Conservation (phyloP, 306 rosid species). For the Elaeagnus macrophylla region DNA sequence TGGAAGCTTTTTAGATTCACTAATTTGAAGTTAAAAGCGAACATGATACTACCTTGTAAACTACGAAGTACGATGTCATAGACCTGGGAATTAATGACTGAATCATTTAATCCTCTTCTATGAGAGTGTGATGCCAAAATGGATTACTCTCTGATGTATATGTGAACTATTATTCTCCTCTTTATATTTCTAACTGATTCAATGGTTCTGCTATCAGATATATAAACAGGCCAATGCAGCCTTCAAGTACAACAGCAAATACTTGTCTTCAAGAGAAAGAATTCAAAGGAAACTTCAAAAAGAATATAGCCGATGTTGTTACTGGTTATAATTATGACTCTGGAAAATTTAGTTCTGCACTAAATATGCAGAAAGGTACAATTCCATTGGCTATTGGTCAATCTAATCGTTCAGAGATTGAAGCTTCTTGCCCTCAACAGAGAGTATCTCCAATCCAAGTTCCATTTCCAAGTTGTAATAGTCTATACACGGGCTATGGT, state of each 20-base stretch:
- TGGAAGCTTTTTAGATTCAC: no score
- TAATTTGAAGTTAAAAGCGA: not conserved
- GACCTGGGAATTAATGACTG: not conserved
- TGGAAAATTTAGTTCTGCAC: constrained; percentile 31
- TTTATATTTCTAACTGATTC: constrained; percentile 14
- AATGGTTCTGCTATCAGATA: constrained; percentile 48
- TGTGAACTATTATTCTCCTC: not conserved
- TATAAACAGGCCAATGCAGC: constrained; percentile 46
- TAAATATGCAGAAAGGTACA: constrained; percentile 36
- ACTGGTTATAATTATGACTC: constrained; percentile 30
- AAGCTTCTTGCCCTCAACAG: constrained; percentile 38
- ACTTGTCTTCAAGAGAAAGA: constrained; percentile 40
- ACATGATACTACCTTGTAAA: not conserved
- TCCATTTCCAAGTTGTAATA: constrained; percentile 48
- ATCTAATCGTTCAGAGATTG: constrained; percentile 56
- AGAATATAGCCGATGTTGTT: constrained; percentile 18
- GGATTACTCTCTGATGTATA: not conserved
- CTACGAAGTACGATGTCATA: not conserved
- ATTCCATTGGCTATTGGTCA: constrained; percentile 42
- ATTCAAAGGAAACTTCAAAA: constrained; percentile 35
- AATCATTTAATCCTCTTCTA: not conserved
- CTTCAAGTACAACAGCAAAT: constrained; percentile 27
- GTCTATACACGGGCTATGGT: constrained; percentile 35
- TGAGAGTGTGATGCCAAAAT: not conserved
- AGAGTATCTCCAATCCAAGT: constrained; percentile 32